phyloP scores from a whole-genome alignment of 768 basidiomycete genomes.

The Coprinopsis cinerea region DNA sequence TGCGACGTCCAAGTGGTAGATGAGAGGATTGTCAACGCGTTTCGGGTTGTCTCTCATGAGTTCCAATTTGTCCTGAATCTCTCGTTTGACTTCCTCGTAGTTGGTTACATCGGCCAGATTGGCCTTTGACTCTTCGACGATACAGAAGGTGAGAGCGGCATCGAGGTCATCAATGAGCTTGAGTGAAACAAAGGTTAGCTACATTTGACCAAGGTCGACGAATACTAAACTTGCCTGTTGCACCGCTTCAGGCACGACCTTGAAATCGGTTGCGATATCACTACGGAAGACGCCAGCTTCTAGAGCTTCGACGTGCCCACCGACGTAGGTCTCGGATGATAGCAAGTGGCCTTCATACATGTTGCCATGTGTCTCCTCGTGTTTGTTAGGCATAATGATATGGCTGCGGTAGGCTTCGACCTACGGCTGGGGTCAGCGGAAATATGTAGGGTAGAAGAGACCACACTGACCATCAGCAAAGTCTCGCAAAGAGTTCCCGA shows the following conservation, averaged over 20 bases:
- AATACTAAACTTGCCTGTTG: constrained; percentile 53
- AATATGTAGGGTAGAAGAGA: background rate
- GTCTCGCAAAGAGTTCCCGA: constrained; percentile 97
- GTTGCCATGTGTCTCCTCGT: constrained; percentile 86
- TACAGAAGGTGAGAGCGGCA: constrained; percentile 83
- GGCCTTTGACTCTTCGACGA: constrained; percentile 77
- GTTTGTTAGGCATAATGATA: constrained; percentile 97
- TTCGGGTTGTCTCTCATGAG: constrained; percentile 87
- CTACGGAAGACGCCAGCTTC: constrained; percentile 98
- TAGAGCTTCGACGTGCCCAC: constrained; percentile 96
- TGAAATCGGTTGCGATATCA: constrained; percentile 93
- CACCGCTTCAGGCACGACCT: constrained; percentile 81
- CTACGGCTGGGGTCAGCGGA: constrained; percentile 33
- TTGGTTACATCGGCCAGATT: constrained; percentile 84
- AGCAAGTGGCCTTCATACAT: constrained; percentile 97
- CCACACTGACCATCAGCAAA: constrained; percentile 77
- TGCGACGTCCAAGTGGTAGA: constrained; percentile 98
- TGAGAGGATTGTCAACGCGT: constrained; percentile 86
- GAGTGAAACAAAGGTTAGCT: background rate
- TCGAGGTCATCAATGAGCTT: constrained; percentile 94
- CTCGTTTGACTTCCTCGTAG: constrained; percentile 85
- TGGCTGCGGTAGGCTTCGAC: constrained; percentile 90
- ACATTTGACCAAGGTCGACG: constrained; percentile 6
- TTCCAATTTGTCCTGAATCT: constrained; percentile 76
- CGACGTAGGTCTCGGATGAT: constrained; percentile 96